Evolutionary conservation across 1,139 yeast species (phyloP).

Genomic region (Suhomyces anneliseae): DNA sequence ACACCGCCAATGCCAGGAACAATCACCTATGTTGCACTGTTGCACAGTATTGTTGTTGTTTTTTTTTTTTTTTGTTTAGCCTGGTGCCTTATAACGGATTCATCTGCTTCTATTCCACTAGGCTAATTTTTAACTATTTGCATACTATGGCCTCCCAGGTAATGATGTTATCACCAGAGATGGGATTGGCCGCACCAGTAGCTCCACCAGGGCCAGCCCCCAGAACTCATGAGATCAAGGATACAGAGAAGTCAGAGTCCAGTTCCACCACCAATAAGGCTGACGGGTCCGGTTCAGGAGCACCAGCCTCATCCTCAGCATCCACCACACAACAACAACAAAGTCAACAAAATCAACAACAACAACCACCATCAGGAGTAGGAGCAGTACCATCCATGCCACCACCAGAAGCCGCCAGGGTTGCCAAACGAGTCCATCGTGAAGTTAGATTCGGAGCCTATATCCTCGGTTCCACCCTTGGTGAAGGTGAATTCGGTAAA

Average conservation of each 20-base stretch:
- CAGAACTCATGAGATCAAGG: background rate
- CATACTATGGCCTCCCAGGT: conserved; percentile 16
- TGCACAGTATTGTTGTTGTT: conserved; percentile 9
- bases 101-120: conserved; percentile 7
- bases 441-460: conserved; percentile 83
- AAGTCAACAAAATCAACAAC: background rate
- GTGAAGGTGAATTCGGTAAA: conserved; percentile 97
- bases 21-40: conserved; percentile 3
- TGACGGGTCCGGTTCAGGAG: background rate
- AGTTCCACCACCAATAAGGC: no score
- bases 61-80: background rate
- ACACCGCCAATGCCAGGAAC: conserved; percentile 12
- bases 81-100: conserved; percentile 5
- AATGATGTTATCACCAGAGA: conserved; percentile 9
- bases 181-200: conserved; percentile 3
- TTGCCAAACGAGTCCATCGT: conserved; percentile 38
- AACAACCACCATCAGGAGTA: background rate
- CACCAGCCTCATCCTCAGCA: background rate
- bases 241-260: no score
- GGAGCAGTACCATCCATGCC: background rate
- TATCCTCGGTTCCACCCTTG: conserved; percentile 88
- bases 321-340: background rate
- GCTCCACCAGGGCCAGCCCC: conserved; percentile 2
- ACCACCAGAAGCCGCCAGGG: conserved; percentile 2
- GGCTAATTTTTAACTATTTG: conserved; percentile 1